These are phyloP conservation scores for Podila verticillata DNA, from an alignment of 192 early-diverging fungal genomes.

Conservation along the genomic window DNA sequence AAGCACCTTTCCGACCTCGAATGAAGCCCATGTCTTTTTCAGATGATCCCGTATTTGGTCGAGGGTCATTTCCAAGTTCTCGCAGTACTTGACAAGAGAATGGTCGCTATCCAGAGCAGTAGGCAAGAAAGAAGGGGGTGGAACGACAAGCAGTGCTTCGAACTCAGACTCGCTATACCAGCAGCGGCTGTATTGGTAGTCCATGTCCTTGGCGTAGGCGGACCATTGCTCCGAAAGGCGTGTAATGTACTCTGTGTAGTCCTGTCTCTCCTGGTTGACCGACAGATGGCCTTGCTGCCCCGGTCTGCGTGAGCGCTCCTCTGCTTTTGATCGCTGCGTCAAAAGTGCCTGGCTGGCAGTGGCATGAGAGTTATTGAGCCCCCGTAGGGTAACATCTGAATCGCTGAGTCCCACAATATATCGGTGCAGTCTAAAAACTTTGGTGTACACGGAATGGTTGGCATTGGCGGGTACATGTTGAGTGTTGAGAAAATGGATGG, in stretches of 20 bases:
- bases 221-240: constrained; percentile 47
- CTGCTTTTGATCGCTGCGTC: constrained; percentile 33
- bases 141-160: constrained; percentile 49
- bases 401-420: constrained; percentile 57
- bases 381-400: constrained; percentile 58
- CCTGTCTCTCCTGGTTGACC: constrained; percentile 16
- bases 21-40: constrained; percentile 38
- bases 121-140: constrained; percentile 37
- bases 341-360: constrained; percentile 38
- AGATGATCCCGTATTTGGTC: constrained; percentile 20
- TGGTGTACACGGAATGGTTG: constrained; percentile 59
- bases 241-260: constrained; percentile 17
- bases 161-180: constrained; percentile 62
- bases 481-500: constrained; percentile 55
- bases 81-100: constrained; percentile 35
- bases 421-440: constrained; percentile 58
- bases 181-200: constrained; percentile 46
- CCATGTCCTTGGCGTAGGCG: constrained; percentile 35
- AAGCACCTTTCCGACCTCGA: constrained; percentile 35
- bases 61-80: constrained; percentile 19
- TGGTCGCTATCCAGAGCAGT: constrained; percentile 41
- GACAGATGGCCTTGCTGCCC: neutral
- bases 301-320: constrained; percentile 14
- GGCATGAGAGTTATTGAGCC: constrained; percentile 37
- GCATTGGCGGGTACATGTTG: constrained; percentile 52